These are phyloP conservation scores for Thelonectria blattea DNA, from an alignment of 2,329 filamentous ascomycete species.

Conservation along the genomic window DNA sequence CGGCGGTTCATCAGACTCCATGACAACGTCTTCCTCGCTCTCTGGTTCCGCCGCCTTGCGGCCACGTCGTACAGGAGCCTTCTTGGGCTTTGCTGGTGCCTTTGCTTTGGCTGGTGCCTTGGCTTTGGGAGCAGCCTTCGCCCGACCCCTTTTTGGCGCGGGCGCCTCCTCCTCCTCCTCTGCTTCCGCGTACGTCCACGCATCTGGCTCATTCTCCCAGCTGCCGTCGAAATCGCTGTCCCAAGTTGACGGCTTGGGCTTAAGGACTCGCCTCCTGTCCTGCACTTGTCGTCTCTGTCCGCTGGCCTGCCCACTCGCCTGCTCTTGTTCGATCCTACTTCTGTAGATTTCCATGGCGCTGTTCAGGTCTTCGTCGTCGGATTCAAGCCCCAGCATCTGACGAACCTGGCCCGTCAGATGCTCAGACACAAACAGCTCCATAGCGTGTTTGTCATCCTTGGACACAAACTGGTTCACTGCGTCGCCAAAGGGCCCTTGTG, in stretches of 20 bases:
- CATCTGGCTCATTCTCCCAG: conserved; percentile 82
- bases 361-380: conserved; percentile 70
- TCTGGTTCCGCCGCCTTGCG: conserved; percentile 45
- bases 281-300: conserved; percentile 37
- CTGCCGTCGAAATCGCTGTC: conserved; percentile 87
- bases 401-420: conserved; percentile 74
- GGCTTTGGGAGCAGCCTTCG: conserved; percentile 53
- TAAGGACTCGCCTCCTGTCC: conserved; percentile 57
- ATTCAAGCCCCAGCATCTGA: conserved; percentile 69
- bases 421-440: conserved; percentile 80
- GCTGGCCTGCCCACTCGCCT: conserved; percentile 63
- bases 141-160: conserved; percentile 40
- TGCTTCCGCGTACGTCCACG: conserved; percentile 46
- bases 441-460: conserved; percentile 93
- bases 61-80: conserved; percentile 50
- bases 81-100: conserved; percentile 50
- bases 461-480: conserved; percentile 92
- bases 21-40: conserved; percentile 58
- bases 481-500: conserved; percentile 90
- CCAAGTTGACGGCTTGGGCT: conserved; percentile 81
- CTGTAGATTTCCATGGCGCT: conserved; percentile 77
- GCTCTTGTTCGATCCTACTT: conserved; percentile 72
- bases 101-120: conserved; percentile 35
- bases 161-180: conserved; percentile 34
- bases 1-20: conserved; percentile 57